phyloP scores from a whole-genome alignment of 495 filamentous ascomycete genomes.

The Penicillium dipodomyicola region DNA sequence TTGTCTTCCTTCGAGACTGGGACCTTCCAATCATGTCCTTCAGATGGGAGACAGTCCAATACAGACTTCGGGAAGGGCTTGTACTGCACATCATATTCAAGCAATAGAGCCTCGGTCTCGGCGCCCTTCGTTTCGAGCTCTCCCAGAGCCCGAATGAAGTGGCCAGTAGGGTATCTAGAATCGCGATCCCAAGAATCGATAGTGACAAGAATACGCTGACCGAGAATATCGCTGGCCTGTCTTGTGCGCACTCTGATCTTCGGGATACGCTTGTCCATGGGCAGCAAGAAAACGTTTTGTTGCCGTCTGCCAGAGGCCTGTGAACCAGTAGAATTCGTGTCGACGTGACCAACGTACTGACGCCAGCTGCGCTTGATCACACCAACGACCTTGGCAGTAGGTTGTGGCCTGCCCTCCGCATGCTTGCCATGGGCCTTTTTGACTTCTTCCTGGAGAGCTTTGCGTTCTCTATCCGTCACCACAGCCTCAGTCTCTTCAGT shows the following conservation, averaged over 20 bases:
- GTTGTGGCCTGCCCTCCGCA: conserved; percentile 76
- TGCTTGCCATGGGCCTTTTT: conserved; percentile 77
- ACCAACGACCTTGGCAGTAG: conserved; percentile 90
- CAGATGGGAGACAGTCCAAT: conserved; percentile 82
- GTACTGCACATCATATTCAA: conserved; percentile 98
- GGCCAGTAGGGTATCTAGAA: conserved; percentile 86
- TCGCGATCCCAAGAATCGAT: conserved; percentile 95
- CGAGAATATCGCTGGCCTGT: conserved; percentile 81
- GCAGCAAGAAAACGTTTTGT: conserved; percentile 88
- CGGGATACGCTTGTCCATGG: conserved; percentile 96
- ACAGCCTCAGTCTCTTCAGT: conserved; percentile 72
- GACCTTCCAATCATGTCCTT: conserved; percentile 94
- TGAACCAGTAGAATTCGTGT: conserved; percentile 75
- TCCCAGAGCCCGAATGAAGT: conserved; percentile 90
- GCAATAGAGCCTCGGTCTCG: conserved; percentile 89
- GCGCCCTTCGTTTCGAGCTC: conserved; percentile 93
- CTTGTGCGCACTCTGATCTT: conserved; percentile 92
- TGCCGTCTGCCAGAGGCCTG: conserved; percentile 72
- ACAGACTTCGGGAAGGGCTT: conserved; percentile 94
- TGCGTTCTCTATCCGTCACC: conserved; percentile 80
- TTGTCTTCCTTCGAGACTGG: conserved; percentile 70
- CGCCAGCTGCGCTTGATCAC: conserved; percentile 94
- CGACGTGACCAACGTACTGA: conserved; percentile 94
- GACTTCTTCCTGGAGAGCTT: conserved; percentile 84
- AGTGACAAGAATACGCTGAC: conserved; percentile 89